phyloP scores from a whole-genome alignment of 192 early-diverging fungal species.

The Piromyces sp. region DNA sequence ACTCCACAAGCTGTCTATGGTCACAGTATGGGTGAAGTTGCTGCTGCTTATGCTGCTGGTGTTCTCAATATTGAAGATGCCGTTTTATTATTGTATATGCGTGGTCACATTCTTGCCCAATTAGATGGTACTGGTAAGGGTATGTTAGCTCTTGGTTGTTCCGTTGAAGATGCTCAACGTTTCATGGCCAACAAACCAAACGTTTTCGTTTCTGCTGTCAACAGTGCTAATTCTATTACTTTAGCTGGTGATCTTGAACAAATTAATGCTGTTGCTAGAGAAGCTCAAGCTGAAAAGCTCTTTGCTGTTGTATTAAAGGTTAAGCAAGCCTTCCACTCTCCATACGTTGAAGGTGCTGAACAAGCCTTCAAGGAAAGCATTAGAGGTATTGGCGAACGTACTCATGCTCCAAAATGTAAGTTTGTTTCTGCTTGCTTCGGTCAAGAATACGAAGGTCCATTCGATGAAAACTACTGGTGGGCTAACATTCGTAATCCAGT shows the following conservation, averaged over 20 bases:
- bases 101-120: constrained; percentile 10
- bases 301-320: constrained; percentile 12
- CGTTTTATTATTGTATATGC: constrained; percentile 2
- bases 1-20: constrained; percentile 6
- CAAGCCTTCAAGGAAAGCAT: background rate
- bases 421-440: background rate
- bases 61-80: constrained; percentile 2
- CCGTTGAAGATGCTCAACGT: background rate
- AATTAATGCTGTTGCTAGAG: constrained; percentile 8
- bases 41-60: constrained; percentile 12
- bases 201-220: constrained; percentile 9
- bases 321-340: constrained; percentile 12
- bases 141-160: constrained; percentile 11
- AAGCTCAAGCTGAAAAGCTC: constrained; percentile 8
- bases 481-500: background rate
- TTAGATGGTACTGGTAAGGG: constrained; percentile 4
- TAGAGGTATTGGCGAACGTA: background rate
- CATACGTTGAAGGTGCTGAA: constrained; percentile 5
- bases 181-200: constrained; percentile 2
- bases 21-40: constrained; percentile 14
- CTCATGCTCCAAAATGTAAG: background rate
- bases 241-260: constrained; percentile 5
- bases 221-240: constrained; percentile 12
- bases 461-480: background rate
- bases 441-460: background rate